Base-by-base conservation (phyloP, 2,329 filamentous ascomycete genomes). In the Colletotrichum sansevieriae region DNA sequence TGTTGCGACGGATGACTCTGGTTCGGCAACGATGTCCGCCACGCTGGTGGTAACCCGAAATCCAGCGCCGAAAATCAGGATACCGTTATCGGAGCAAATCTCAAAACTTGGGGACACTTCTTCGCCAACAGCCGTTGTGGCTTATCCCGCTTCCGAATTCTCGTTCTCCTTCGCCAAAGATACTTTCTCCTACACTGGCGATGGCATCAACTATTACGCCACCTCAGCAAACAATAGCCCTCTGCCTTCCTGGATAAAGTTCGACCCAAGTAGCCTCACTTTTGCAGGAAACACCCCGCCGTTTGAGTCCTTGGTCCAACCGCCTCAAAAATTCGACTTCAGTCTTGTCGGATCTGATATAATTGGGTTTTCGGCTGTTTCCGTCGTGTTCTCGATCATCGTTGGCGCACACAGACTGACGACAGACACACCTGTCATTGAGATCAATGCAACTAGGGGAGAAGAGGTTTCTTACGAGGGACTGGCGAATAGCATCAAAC, bases 241-340 rank as follows among this genome's bases (percentile, higher is more conserved):
- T 41, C 81, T 97, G 41, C 94, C 94, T 20, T 90, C 93, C 0
- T 97, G 94, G 94, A 82, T 97, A 51, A 81, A 82, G n/a, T 97
- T 97, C 74, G 87, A 96, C 72, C 76, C 86, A 1, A 76, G 76
- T 2, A 83, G 79, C 0, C 80, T 97, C 44, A 85, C 84, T 0
- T 97, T 97, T 73, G 87, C 86, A 1, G 94, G 94, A 25, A 87
- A 80, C 39, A 91, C 91, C 2, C 94, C 93, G 1, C 81, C 89
- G 1, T 83, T 89, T 54, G 85, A 87, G 66, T 88, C 88, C 33
- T 82, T 91, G 10, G 79, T 89, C 41, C 87, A 90, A 37, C 89
- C 89, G 8, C 91, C 93, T 3, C 91, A 97, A 75, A 86, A 82
- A 0, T 96, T 94, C 74, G 85, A 85, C 20, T 86, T 97, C 65